Evolutionary conservation across 2,329 filamentous ascomycete species (phyloP).

Genomic region (Plenodomus tracheiphilus): DNA sequence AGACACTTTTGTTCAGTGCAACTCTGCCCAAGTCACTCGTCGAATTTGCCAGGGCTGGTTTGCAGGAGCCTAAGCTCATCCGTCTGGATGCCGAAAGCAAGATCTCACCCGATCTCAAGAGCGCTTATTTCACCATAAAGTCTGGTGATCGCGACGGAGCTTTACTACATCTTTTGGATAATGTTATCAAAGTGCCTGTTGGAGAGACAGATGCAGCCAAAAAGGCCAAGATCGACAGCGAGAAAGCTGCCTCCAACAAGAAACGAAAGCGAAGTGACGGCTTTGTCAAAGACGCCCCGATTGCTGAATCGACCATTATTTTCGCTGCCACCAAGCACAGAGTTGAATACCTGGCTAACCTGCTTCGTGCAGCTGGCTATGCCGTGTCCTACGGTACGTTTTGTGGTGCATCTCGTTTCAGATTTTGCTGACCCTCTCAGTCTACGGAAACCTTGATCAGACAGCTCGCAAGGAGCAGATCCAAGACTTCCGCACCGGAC

Average conservation of each 20-base stretch:
- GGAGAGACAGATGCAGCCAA: conserved; percentile 60
- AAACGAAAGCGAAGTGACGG: conserved; percentile 71
- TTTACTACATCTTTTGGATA: conserved; percentile 82
- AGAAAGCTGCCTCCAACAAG: conserved; percentile 57
- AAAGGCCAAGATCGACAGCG: conserved; percentile 49
- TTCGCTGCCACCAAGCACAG: conserved; percentile 97
- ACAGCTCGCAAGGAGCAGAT: conserved; percentile 91
- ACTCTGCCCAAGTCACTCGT: conserved; percentile 92
- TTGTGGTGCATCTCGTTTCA: background rate
- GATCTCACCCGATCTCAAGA: conserved; percentile 93
- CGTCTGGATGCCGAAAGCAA: conserved; percentile 94
- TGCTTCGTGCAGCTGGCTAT: conserved; percentile 83
- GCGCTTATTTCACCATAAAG: conserved; percentile 92
- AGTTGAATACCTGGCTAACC: conserved; percentile 83
- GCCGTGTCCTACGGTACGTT: conserved; percentile 72
- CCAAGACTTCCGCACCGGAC: conserved; percentile 81
- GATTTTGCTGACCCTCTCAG: conserved; percentile 40
- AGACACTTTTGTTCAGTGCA: conserved; percentile 93
- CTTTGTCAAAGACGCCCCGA: conserved; percentile 70
- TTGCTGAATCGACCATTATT: conserved; percentile 89
- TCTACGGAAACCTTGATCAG: conserved; percentile 93
- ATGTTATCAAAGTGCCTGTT: conserved; percentile 88
- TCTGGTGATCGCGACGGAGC: conserved; percentile 92
- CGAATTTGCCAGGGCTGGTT: conserved; percentile 89
- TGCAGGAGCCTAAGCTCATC: conserved; percentile 89